These are phyloP conservation scores for Cladorrhinum sp. DNA, from an alignment of 2,329 filamentous ascomycete genomes.

Conservation along the genomic window DNA sequence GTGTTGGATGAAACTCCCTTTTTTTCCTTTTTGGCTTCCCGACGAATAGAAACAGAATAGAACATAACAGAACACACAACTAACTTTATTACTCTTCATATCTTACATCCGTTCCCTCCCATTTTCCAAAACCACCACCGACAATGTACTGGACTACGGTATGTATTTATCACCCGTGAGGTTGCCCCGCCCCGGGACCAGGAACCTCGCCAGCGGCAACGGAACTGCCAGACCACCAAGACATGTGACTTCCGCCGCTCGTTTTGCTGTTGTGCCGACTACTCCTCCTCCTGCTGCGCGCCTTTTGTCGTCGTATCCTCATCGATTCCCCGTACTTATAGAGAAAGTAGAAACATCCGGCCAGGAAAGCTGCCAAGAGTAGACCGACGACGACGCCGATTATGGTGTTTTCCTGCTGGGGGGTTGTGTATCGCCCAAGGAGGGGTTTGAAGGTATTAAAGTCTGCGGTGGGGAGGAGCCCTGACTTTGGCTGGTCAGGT, in stretches of 20 bases:
- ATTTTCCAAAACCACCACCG: too few species aligned
- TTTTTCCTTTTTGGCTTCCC: too few species aligned
- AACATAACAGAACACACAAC: too few species aligned
- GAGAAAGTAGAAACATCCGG: constrained; percentile 37
- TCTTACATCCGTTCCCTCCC: too few species aligned
- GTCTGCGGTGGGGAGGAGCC: background rate
- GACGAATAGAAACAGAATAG: too few species aligned
- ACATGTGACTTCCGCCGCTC: background rate
- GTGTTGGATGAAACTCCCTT: too few species aligned
- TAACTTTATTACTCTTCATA: too few species aligned
- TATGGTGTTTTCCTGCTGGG: constrained; percentile 38
- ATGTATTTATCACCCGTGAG: too few species aligned
- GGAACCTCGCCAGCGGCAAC: background rate
- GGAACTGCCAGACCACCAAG: background rate
- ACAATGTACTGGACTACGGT: too few species aligned
- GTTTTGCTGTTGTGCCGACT: background rate
- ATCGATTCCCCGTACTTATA: constrained; percentile 41
- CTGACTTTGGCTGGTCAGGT: too few species aligned
- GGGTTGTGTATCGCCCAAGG: constrained; percentile 19
- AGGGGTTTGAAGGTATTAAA: background rate
- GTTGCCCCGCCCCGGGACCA: too few species aligned
- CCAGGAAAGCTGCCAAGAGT: constrained; percentile 39
- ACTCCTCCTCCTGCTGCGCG: constrained; percentile 17
- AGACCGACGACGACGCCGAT: constrained; percentile 45
- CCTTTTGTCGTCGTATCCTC: constrained; percentile 29